Percentiles rank a stretch among this genome's conserved stretches.
phyloP scores from a whole-genome alignment of 768 basidiomycete genomes.

The Lyophyllum atratum region DNA sequence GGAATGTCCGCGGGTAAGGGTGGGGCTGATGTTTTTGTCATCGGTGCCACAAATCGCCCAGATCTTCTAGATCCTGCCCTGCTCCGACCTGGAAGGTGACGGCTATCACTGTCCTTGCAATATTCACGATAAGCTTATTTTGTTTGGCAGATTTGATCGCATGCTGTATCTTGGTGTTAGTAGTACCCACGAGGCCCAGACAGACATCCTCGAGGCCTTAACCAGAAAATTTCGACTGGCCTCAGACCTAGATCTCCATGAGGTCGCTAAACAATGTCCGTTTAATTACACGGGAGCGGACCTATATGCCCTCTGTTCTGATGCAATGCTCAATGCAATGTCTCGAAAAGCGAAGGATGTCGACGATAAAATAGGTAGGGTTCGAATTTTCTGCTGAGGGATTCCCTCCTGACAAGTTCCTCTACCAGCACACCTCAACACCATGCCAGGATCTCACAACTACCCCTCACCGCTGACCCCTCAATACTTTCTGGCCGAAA shows the following conservation, averaged over 20 bases:
- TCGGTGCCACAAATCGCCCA: constrained; percentile 94
- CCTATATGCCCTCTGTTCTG: constrained; percentile 96
- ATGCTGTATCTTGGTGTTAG: constrained; percentile 96
- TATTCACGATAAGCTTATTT: not conserved
- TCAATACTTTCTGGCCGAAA: constrained; percentile 87
- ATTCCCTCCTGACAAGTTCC: not conserved
- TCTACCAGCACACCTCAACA: constrained; percentile 47
- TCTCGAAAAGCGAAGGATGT: constrained; percentile 80
- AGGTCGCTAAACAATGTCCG: constrained; percentile 73
- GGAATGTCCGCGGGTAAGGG: constrained; percentile 71
- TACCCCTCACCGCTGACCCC: constrained; percentile 77
- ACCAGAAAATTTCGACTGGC: constrained; percentile 91
- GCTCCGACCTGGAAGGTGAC: constrained; percentile 83
- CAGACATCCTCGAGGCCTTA: constrained; percentile 84
- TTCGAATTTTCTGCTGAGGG: not conserved
- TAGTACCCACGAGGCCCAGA: constrained; percentile 81
- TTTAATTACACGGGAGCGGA: constrained; percentile 98
- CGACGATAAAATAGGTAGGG: constrained; percentile 72
- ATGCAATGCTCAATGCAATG: constrained; percentile 96
- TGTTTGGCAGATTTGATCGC: constrained; percentile 80
- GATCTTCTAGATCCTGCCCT: constrained; percentile 90
- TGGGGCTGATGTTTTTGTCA: constrained; percentile 84
- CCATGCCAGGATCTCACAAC: constrained; percentile 35
- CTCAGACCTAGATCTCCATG: constrained; percentile 59
- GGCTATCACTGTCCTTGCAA: not conserved